Conservation (phyloP, 208 protist species). For the Trypanosoma scelopori region DNA sequence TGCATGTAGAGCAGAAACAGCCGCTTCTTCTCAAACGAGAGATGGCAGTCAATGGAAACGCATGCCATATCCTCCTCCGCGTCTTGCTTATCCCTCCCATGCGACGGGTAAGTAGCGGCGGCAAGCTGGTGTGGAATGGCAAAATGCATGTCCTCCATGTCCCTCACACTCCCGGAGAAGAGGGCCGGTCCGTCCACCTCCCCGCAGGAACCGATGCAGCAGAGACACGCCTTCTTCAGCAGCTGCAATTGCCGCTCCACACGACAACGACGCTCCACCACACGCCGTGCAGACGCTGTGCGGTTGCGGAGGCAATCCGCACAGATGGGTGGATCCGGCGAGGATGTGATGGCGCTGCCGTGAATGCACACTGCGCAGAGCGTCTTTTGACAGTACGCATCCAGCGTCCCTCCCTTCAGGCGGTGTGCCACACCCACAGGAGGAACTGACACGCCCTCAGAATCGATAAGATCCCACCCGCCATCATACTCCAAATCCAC, state of each 20-base stretch:
- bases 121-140: slow-evolving; percentile 22
- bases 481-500: not conserved
- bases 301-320: slow-evolving; percentile 10
- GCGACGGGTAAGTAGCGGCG: not conserved
- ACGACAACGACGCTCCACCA: slow-evolving; percentile 8
- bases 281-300: slow-evolving; percentile 1
- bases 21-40: slow-evolving; percentile 67
- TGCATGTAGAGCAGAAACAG: slow-evolving; percentile 46
- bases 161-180: slow-evolving; percentile 4
- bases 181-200: slow-evolving; percentile 18
- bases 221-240: slow-evolving; percentile 34
- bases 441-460: not conserved
- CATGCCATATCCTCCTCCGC: slow-evolving; percentile 32
- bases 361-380: slow-evolving; percentile 27
- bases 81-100: not conserved
- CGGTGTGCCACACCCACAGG: no score
- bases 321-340: slow-evolving; percentile 21
- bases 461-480: not conserved
- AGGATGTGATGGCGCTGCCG: not conserved
- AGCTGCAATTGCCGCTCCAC: slow-evolving; percentile 22
- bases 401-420: slow-evolving; percentile 16
- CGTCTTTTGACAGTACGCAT: slow-evolving; percentile 22
- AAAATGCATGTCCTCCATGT: slow-evolving; percentile 35
- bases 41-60: slow-evolving; percentile 63
- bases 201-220: slow-evolving; percentile 23